Conservation (phyloP, 768 basidiomycete species). For the Hygrophorus russula region DNA sequence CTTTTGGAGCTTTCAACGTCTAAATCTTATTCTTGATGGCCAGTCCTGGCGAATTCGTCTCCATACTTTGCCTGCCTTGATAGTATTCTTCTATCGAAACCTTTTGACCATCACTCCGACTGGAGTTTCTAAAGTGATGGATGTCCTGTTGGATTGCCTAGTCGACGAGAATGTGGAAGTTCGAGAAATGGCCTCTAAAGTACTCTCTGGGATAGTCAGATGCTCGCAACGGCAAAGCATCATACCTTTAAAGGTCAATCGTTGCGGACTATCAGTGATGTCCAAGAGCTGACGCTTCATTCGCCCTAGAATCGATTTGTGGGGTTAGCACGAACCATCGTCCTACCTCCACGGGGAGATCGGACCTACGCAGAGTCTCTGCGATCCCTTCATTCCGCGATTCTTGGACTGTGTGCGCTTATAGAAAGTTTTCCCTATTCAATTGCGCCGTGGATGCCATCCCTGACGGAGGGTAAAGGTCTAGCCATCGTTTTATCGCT, state of each 20-base stretch:
- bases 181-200: constrained; percentile 81
- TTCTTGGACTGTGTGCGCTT: constrained; percentile 82
- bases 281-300: background rate
- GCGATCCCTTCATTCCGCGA: constrained; percentile 73
- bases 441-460: constrained; percentile 84
- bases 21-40: constrained; percentile 29
- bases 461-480: constrained; percentile 59
- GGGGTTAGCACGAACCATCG: constrained; percentile 43
- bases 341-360: constrained; percentile 59
- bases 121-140: constrained; percentile 64
- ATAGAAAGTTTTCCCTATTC: constrained; percentile 93
- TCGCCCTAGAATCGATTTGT: constrained; percentile 67
- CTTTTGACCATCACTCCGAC: constrained; percentile 62
- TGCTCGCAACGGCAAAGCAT: constrained; percentile 88
- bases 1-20: constrained; percentile 6
- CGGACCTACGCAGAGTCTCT: constrained; percentile 63
- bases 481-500: constrained; percentile 4
- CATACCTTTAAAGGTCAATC: constrained; percentile 63
- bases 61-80: constrained; percentile 78
- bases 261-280: constrained; percentile 1
- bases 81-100: constrained; percentile 88
- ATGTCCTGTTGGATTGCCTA: constrained; percentile 73
- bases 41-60: constrained; percentile 89
- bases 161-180: constrained; percentile 90
- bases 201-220: constrained; percentile 75